A percentile compares a stretch with the other conserved stretches of the same genome.
Evolutionary conservation across 2,329 filamentous ascomycete species (phyloP).

Genomic region (Fusarium oxysporum): DNA sequence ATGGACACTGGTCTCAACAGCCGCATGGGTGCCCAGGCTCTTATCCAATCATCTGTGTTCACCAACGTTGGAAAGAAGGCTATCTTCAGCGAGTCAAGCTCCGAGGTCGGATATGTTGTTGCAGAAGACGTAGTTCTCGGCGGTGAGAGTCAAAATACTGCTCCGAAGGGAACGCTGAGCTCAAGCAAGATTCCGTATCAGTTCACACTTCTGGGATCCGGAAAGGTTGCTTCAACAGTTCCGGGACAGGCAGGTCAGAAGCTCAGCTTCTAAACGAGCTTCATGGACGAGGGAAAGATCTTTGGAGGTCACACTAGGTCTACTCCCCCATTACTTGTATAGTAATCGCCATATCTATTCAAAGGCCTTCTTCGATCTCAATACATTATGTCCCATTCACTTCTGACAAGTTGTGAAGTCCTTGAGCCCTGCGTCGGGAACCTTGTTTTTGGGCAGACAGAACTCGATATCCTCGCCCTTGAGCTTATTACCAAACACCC

Average conservation of each 20-base stretch:
- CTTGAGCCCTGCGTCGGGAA: constrained; percentile 43
- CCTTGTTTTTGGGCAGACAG: constrained; percentile 43
- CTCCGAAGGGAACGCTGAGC: constrained; percentile 15
- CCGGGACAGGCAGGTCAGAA: constrained; percentile 33
- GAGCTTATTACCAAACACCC: constrained; percentile 43
- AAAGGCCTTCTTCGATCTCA: fast-evolving
- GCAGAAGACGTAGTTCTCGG: constrained; percentile 30
- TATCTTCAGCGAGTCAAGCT: constrained; percentile 40
- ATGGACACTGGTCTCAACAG: constrained; percentile 44
- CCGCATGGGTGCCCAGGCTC: constrained; percentile 40
- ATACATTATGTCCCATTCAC: neutral
- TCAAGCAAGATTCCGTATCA: constrained; percentile 22
- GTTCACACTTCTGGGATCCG: constrained; percentile 30
- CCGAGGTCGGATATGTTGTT: constrained; percentile 25
- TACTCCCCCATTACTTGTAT: fast-evolving
- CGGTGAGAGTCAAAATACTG: constrained; percentile 31
- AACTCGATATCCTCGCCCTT: constrained; percentile 48
- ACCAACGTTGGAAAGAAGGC: constrained; percentile 42
- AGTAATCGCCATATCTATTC: neutral
- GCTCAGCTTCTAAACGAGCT: constrained; percentile 7
- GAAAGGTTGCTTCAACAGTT: constrained; percentile 23
- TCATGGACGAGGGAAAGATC: neutral
- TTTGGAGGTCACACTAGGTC: neutral
- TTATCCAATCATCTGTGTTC: constrained; percentile 42
- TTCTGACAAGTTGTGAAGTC: constrained; percentile 41